Conservation (phyloP, 306 rosid species). For the Fagus sylvatica region DNA sequence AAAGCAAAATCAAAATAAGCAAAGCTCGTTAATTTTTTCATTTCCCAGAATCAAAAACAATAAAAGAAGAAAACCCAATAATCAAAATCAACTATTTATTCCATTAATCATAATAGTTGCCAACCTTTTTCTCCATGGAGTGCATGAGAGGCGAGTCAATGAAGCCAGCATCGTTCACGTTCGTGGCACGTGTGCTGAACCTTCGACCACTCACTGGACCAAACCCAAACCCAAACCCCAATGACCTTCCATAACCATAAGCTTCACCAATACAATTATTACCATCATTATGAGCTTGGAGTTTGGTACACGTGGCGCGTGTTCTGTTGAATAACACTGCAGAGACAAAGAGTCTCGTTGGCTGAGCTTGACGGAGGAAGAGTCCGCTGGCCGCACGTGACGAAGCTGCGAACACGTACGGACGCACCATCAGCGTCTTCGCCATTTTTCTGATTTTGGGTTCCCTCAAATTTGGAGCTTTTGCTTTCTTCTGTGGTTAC, state of each 20-base stretch:
- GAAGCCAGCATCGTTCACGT: conserved; percentile 63
- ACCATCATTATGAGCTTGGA: neutral
- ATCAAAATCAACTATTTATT: too few species aligned
- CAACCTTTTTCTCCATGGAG: conserved; percentile 72
- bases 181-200: conserved; percentile 49
- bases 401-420: conserved; percentile 11
- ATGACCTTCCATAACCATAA: neutral
- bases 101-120: neutral
- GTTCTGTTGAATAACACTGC: neutral
- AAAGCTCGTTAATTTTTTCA: too few species aligned
- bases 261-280: neutral
- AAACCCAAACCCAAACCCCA: conserved; percentile 15
- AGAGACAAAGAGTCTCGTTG: neutral
- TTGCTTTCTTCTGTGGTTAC: neutral
- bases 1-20: too few species aligned
- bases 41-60: too few species aligned
- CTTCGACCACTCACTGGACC: conserved; percentile 28
- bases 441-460: neutral
- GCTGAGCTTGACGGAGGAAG: neutral
- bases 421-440: conserved; percentile 14
- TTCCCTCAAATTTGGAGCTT: neutral
- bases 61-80: too few species aligned
- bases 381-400: neutral
- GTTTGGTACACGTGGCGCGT: neutral
- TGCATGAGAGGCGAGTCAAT: conserved; percentile 68